Evolutionary conservation across 768 basidiomycete genomes (phyloP).

Genomic region (Wakefieldia striispora): DNA sequence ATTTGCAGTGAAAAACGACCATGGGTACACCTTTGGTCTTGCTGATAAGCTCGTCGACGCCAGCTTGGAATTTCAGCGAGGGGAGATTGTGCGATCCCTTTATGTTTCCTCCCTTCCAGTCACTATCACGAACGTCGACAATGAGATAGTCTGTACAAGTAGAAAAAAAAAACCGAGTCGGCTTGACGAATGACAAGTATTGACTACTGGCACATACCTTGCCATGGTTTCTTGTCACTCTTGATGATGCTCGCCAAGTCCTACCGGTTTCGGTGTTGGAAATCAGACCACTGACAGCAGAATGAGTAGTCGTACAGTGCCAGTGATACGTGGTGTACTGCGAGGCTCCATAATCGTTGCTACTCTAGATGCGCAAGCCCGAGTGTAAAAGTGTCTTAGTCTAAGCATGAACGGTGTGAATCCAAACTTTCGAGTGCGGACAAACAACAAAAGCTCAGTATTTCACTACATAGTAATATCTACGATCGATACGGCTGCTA

Average conservation of each 20-base stretch:
- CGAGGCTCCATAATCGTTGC: constrained; percentile 16
- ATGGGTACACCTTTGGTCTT: constrained; percentile 58
- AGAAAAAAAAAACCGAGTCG: background rate
- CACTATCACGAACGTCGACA: constrained; percentile 84
- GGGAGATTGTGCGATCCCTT: constrained; percentile 61
- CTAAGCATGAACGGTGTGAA: background rate
- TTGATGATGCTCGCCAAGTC: constrained; percentile 71
- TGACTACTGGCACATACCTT: constrained; percentile 27
- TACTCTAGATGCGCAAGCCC: constrained; percentile 1
- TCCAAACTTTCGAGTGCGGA: background rate
- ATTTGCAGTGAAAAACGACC: constrained; percentile 75
- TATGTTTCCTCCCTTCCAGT: constrained; percentile 79
- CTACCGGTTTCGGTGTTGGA: constrained; percentile 38
- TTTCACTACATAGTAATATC: constrained; percentile 10
- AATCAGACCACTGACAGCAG: constrained; percentile 1
- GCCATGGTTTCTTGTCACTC: constrained; percentile 52
- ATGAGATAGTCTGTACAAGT: constrained; percentile 57
- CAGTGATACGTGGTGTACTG: constrained; percentile 19
- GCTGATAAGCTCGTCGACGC: constrained; percentile 57
- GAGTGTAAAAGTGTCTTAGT: constrained; percentile 5
- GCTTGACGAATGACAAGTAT: background rate
- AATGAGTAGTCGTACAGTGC: constrained; percentile 16
- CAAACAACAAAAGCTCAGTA: constrained; percentile 3
- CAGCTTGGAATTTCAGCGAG: constrained; percentile 53
- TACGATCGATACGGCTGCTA: no score